Percentiles rank a stretch among this genome's conserved stretches.
Evolutionary conservation across 208 protist genomes (phyloP).

Genomic region (Crithidia thermophila): DNA sequence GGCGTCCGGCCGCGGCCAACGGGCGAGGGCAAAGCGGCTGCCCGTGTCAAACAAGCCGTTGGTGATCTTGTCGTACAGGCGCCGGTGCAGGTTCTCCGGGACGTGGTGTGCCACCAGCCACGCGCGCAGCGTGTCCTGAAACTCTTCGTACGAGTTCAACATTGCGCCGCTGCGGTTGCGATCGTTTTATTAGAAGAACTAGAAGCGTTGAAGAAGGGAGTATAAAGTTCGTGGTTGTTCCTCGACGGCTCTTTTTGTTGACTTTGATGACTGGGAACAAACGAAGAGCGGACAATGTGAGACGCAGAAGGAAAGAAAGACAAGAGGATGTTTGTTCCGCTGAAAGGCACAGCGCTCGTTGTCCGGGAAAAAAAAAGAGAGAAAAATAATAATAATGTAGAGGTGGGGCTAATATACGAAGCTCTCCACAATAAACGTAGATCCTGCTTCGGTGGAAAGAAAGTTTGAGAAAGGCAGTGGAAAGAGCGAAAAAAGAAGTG

Average conservation of each 20-base stretch:
- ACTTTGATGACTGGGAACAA: too few species aligned
- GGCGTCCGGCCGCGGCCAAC: not conserved
- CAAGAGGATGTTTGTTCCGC: not conserved
- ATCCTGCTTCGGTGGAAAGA: not conserved
- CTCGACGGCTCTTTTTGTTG: too few species aligned
- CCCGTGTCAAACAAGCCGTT: constrained; percentile 47
- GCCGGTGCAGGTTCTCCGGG: constrained; percentile 30
- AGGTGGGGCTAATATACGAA: too few species aligned
- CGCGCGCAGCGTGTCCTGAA: constrained; percentile 28
- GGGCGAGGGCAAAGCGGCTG: constrained; percentile 39
- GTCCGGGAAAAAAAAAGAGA: not conserved
- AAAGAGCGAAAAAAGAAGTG: not conserved
- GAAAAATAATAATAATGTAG: not conserved
- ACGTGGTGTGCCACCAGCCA: constrained; percentile 45
- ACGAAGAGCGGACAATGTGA: too few species aligned
- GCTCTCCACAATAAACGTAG: too few species aligned
- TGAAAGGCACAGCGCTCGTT: not conserved
- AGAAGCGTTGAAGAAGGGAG: too few species aligned
- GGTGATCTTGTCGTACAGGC: constrained; percentile 46
- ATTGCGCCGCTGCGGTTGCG: too few species aligned
- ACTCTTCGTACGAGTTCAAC: constrained; percentile 36
- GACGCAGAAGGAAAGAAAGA: not conserved
- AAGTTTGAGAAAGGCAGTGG: not conserved
- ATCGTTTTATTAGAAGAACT: too few species aligned
- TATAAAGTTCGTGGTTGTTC: too few species aligned